Base-by-base conservation (phyloP, 257 asterid genomes). In the Solanum etuberosum region DNA sequence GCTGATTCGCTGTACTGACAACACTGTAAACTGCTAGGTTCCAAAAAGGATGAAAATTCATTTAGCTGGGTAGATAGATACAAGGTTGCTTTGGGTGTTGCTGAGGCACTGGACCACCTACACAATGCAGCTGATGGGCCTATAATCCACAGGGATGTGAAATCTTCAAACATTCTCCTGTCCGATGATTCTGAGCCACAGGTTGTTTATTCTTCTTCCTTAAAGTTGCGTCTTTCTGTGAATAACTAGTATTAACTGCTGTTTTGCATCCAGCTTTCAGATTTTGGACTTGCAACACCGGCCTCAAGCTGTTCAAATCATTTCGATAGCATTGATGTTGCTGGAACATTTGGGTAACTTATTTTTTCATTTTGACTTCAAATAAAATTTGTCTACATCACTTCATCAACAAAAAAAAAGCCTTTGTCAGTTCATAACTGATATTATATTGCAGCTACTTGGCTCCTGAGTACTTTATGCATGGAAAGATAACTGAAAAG, bases 331-430 rank as follows among this genome's bases (percentile, higher is more conserved):
- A 87, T 90, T 83, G 97, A 95, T 48, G 94, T 96, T 68, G 94
- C 99, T 88, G 98, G 99, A 86, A 97, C 99, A 54, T 97, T 97
- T 85, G 98, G 99, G 99, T 94, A 86, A 88, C 96, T 89, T 82
- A 23, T 11, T 18, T 16, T 72, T 85, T 57, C 89, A 3, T 59
- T 27, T 86, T 84, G 74, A 77, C 12, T 85, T 85, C 57, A 31
- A 57, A 3, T 72, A 32, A 73, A 21, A 51, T 37, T 27, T 46
- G 25, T 46, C 67, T 29, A 18, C 85, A 16, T 16, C 25, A 48
- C 42, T 48, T 80, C 67, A 46, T 46, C 11, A 73, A 74, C 38
- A 74, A 80, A 16, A 46, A 7, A 15, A 20, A 29, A 27, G 23
- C 31, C 21, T 29, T 67, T 16, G n/a, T 71, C 25, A 9, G 29